Evolutionary conservation across 176 grass and related monocot species (phyloP), one percentile per base, ranked within the genome.

Genomic region (Tillandsia leiboldiana): DNA sequence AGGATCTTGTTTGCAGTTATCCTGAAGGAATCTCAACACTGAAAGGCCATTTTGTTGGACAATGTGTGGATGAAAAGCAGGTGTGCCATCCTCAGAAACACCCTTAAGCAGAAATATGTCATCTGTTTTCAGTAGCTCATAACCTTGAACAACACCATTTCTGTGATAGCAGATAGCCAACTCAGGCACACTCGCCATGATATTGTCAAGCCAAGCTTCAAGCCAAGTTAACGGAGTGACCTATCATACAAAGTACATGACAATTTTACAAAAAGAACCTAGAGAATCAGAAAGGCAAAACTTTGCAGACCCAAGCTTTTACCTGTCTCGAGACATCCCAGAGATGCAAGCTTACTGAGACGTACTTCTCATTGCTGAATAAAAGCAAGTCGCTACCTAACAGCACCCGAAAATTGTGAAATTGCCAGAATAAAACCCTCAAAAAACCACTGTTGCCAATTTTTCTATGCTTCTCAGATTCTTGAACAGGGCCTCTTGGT

Each of bases 191-290:
- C 84, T 93, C 65, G 94, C 87, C 89, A 99, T 99, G 62, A 93
- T 65, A 85, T 99, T 99, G 72, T 99, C 94, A 79, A 93, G 84
- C 94, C 94, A 93, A 64, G 94, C 89, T 83, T 99, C 94, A 83
- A 99, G 80, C 89, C 94, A 99, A 51, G 88, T 90, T 80, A 99
- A 66, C 70, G 89, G 84, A 77, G 89, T 99, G 79, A 90, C 89
- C 94, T 99, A 59, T 77, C 49, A 67, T 78, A 82, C 59, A 11
- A 66, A 59, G 9, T 65, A 76, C 47, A 64, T 75, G 67, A 81
- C 64, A 64, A 69, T 66, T 10, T 58, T 20, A 77, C 42, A 51
- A 64, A 59, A n/a, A 65, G 59, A 73, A 47, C 5, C 70, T 63
- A 72, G 0, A 64, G 70, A 71, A 13, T 53, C 14, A 17, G 48